Conservation (phyloP, 768 basidiomycete genomes). For the Neoboletus magnificus region DNA sequence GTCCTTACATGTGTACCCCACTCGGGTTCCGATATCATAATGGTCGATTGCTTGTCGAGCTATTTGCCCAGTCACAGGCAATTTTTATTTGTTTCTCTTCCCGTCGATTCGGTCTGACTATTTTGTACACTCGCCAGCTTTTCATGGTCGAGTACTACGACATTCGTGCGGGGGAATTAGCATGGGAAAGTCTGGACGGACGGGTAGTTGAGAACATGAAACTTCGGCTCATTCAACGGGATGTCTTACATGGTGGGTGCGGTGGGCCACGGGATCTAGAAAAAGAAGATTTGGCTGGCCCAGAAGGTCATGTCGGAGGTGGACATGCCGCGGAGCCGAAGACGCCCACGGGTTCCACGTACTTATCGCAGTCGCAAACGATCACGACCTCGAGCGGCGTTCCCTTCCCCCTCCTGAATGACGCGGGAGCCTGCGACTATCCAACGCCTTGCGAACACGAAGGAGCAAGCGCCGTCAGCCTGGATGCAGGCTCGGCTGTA, state of each 20-base stretch:
- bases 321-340: constrained; percentile 37
- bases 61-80: constrained; percentile 1
- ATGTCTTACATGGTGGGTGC: constrained; percentile 20
- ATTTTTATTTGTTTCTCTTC: constrained; percentile 1
- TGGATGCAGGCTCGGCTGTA: constrained; percentile 9
- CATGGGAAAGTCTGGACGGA: constrained; percentile 49
- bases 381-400: constrained; percentile 20
- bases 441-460: constrained; percentile 22
- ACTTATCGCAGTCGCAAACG: constrained; percentile 33
- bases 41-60: constrained; percentile 7
- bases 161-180: constrained; percentile 51
- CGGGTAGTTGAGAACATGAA: constrained; percentile 50
- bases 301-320: constrained; percentile 31
- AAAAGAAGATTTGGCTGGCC: constrained; percentile 25
- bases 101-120: constrained; percentile 14
- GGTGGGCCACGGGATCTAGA: constrained; percentile 23
- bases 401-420: constrained; percentile 25
- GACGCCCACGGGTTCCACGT: constrained; percentile 34
- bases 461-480: constrained; percentile 8
- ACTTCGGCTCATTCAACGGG: constrained; percentile 42
- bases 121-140: constrained; percentile 25
- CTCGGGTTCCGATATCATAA: background rate
- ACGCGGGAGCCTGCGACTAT: constrained; percentile 18
- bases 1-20: background rate
- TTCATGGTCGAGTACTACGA: constrained; percentile 71